Evolutionary conservation across 805 yeast species (phyloP).

Genomic region (Candida nanaspora): DNA sequence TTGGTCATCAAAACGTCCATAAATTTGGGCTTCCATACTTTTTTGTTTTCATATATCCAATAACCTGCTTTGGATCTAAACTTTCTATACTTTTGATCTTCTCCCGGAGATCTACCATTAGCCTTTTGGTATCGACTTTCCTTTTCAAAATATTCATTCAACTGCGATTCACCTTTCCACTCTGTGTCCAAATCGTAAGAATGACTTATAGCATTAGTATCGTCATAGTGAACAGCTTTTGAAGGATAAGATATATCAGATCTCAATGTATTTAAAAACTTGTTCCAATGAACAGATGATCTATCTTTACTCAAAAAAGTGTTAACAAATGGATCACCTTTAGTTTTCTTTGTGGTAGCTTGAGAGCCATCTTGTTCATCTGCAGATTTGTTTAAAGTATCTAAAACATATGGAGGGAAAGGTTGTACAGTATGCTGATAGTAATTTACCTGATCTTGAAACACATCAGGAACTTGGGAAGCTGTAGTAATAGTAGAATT

Average conservation of each 20-base stretch:
- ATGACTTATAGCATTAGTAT: constrained; percentile 12
- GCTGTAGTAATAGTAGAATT: neutral
- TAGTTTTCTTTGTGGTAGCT: neutral
- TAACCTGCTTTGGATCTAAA: constrained; percentile 54
- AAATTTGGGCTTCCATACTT: constrained; percentile 57
- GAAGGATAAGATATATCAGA: constrained; percentile 19
- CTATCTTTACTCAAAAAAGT: constrained; percentile 7
- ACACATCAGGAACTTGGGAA: neutral
- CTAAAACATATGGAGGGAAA: constrained; percentile 61
- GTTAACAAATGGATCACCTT: constrained; percentile 16
- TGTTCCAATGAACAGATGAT: constrained; percentile 14
- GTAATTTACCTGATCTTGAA: constrained; percentile 3
- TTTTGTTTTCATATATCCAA: constrained; percentile 58
- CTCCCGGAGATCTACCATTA: constrained; percentile 10
- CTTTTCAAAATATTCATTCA: constrained; percentile 47
- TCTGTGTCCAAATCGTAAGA: constrained; percentile 29
- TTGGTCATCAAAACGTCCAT: constrained; percentile 57
- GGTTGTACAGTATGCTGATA: constrained; percentile 23
- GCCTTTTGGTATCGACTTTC: constrained; percentile 17
- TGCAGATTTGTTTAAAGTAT: constrained; percentile 38
- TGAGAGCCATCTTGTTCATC: too few relatives aligned
- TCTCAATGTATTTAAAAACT: constrained; percentile 14
- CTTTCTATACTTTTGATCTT: constrained; percentile 20
- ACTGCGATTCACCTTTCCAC: constrained; percentile 70
- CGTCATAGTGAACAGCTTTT: constrained; percentile 22